Base-by-base conservation (phyloP, 805 yeast species). In the Candida schatavii region DNA sequence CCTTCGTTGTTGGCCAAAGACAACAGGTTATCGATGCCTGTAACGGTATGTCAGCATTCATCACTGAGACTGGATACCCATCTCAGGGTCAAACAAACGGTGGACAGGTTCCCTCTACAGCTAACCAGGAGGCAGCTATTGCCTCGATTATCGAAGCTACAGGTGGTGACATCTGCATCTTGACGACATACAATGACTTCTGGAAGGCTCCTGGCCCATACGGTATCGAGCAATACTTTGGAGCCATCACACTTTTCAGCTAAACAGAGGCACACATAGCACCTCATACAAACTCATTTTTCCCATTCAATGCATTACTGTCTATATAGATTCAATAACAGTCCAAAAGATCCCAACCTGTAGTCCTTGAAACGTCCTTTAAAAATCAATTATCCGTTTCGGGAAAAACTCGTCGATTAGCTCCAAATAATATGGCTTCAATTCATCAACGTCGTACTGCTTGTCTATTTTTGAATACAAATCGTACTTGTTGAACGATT, bases 61-160 rank as follows among this genome's bases (percentile, higher is more conserved):
- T 89, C 42, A 82, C 95, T 17, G 97, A 89, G 64, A 88, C 96
- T 4, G 97, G 97, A 34, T 89, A 87, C 60, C 97, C 97, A 53
- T 78, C 83, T 51, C 67, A 70, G 31, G 97, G 97, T 55, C 59
- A 57, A 45, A 68, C 73, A 44, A 80, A 87, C 56, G 97, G 97
- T 42, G 64, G 65, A 39, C 85, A 88, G 51, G 76, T 81, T 30
- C 97, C 97, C 46, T 64, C 79, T 28, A 57, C 64, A 5, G 86
- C 58, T 9, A 89, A 88, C 65, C 97, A 89, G 70, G 56, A 63
- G 42, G 68, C 72, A 42, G 96, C 96, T 13, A 73, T 90, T 44
- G 63, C 72, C 45, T 62, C 78, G 14, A 82, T 90, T 40, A 64
- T 89, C 41, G 68, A 76, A 19, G 75, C 68, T 21, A 64, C 82